Evolutionary conservation across 768 basidiomycete species (phyloP), one percentile per base, ranked within the genome.

Genomic region (Pluteus cervinus): DNA sequence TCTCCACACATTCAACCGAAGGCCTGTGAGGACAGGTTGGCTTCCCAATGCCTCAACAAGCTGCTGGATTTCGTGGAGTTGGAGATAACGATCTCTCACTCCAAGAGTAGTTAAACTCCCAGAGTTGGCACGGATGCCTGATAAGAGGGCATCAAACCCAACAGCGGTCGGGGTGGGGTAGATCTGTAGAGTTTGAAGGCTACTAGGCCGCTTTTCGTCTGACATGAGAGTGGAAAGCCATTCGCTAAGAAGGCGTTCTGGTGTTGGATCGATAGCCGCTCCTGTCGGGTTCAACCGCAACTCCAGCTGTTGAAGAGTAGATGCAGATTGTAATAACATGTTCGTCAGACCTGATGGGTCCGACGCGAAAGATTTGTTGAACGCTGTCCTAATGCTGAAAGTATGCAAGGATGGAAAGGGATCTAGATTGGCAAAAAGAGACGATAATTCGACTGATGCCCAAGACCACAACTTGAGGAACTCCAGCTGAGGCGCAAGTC

Each of bases 1-100:
- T 15, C 33, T 52, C 41, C 53, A 52, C 4, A 66, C 42, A 34
- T 65, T 63, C 39, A 71, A 45, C 20, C 58, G 51, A 18, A 69
- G 48, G 24, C 36, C 53, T 23, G 43, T 48, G 18, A 69, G 39
- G 7, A 41, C 43, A 8, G 43, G 29, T 31, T 58, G 58, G 1
- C 44, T 33, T 4, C 48, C 49, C 4, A 63, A 52, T 1, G 52
- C 52, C 8, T 44, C 24, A 2, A 58, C 33, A 7, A 69, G 44
- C 4, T 31, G 41, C 8, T 26, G 37, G 10, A 63, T 47, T 36
- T 71, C 66, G 5, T 55, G 46, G 2, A 45, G 44, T 10, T 55
- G 45, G 3, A 70, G 51, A 44, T 68, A 70, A 1, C 66, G 62
- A 40, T 69, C 68, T 23, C 65, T 54, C 14, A 74, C 57, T 6